Evolutionary conservation across 2,329 filamentous ascomycete species (phyloP), one percentile per base, ranked within the genome.

Genomic region (Fusarium pseudonygamai): DNA sequence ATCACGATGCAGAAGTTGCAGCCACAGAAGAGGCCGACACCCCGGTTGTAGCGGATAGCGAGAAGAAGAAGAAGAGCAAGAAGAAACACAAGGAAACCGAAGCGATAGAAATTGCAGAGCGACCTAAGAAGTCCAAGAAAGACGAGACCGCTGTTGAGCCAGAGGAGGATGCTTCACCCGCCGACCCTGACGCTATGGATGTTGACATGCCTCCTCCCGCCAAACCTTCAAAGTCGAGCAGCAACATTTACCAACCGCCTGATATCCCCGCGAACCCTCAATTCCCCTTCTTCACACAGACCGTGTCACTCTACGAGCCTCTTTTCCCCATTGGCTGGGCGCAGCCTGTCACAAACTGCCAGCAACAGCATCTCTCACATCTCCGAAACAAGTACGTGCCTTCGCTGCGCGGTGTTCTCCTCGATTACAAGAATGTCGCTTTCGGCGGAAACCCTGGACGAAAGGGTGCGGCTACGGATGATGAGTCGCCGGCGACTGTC

Each of bases 241-340:
- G 80, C 34, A 79, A 80, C 60, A 81, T 82, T 60, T 80, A 83
- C 72, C 79, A 82, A 72, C 81, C 84, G 39, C 77, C 80, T 47
- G 79, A 83, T 64, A 80, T 83, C 58, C 83, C 83, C 30, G 72
- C 82, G 56, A 79, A 83, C 65, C 81, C 82, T 56, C 84, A 82
- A 72, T 93, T 92, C 49, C 93, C 95, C 22, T 96, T 97, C 83
- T 91, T 91, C 80, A 89, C 90, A 34, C 92, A 96, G 78, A 94
- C 92, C 28, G 89, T 94, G 46, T 95, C 95, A 4, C 89, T 97
- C 76, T 95, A 93, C 83, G 88, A 95, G 72, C 89, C 93, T 4
- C 86, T 96, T 71, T 93, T 90, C 71, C 93, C 93, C 16, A 85
- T 89, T 43, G 91, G 92, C 49, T 92, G 93, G 82, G 86, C 88